Conservation (phyloP, 768 basidiomycete species). For the Calocybe indica region DNA sequence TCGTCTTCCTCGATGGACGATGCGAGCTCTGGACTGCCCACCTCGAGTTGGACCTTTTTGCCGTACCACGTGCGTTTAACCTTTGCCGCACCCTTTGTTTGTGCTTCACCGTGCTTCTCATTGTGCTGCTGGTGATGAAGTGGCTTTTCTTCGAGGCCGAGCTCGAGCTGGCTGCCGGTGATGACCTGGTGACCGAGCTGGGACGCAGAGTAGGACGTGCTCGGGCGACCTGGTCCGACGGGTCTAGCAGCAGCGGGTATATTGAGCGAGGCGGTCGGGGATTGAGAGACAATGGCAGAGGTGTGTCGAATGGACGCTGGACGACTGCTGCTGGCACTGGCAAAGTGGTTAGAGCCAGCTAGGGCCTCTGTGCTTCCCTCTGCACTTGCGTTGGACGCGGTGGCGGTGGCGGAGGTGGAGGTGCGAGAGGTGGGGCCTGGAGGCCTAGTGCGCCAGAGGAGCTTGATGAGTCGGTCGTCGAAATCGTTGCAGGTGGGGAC, state of each 20-base stretch:
- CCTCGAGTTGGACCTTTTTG: conserved; percentile 35
- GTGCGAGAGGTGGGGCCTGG: conserved; percentile 16
- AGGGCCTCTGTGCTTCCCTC: conserved; percentile 20
- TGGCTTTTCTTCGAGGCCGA: conserved; percentile 5
- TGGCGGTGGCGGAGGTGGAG: conserved; percentile 17
- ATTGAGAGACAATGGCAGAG: neutral
- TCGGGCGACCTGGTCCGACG: conserved; percentile 2
- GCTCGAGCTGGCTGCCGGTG: no score
- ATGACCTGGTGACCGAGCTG: no score
- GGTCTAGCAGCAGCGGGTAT: neutral
- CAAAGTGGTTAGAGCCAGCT: neutral
- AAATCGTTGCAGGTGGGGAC: conserved; percentile 70
- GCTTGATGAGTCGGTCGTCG: conserved; percentile 72
- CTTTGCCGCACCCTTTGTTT: neutral
- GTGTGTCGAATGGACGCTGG: neutral
- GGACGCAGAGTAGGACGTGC: no score
- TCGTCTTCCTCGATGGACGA: conserved; percentile 4
- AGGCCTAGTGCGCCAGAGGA: conserved; percentile 58
- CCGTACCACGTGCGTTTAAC: conserved; percentile 58
- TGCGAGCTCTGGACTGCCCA: conserved; percentile 8
- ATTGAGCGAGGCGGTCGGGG: neutral
- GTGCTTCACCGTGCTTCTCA: no score
- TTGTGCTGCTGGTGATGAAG: neutral
- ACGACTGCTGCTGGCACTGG: neutral
- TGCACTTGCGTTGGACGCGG: conserved; percentile 3